Base-by-base conservation (phyloP, 306 rosid genomes). In the Delonix regia region DNA sequence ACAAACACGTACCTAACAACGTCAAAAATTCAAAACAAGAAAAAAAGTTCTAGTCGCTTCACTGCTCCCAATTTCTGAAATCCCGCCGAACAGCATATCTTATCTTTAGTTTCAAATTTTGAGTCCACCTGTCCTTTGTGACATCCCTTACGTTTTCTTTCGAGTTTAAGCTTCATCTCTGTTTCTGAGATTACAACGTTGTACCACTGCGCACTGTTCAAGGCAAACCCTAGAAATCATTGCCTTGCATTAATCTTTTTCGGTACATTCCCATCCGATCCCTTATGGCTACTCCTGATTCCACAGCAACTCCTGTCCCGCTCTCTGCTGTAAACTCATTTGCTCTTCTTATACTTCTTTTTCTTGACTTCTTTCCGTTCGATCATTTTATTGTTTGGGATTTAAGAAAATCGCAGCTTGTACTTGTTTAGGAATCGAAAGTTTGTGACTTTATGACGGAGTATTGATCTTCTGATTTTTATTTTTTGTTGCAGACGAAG, bases 401-500 rank as follows among this genome's bases (percentile, higher is more conserved):
- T 65, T 16, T 18, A 11, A 12, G 42, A 11, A 30, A 41, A 60
- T 56, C 41, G 56, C 27, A 47, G 9, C 24, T 71, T 51, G 5
- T 71, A 38, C 0, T 28, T 28, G 27, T 10, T 18, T 19, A 16
- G 28, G 2, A 48, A 38, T 74, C 0, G 44, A 39, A n/a, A 10
- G 25, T 11, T 41, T 34, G 14, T 68, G 10, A 27, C 12, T 61
- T 73, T 30, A 51, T 42, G 16, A 27, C 9, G 25, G 22, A 12
- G 3, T 64, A 19, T 42, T 82, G 63, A 75, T 5, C 44, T 15
- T 6, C 27, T n/a, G 34, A 3, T n/a, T 15, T 24, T 2, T 2
- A 42, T 65, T 57, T 27, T 7, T 1, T 0, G 5, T 49, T 65
- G 63, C 90, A 96, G 99, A 85, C 73, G 30, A 91, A 91, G 85